Evolutionary conservation across 257 asterid species (phyloP), one percentile per base, ranked within the genome.

Genomic region (Solanum pimpinellifolium): DNA sequence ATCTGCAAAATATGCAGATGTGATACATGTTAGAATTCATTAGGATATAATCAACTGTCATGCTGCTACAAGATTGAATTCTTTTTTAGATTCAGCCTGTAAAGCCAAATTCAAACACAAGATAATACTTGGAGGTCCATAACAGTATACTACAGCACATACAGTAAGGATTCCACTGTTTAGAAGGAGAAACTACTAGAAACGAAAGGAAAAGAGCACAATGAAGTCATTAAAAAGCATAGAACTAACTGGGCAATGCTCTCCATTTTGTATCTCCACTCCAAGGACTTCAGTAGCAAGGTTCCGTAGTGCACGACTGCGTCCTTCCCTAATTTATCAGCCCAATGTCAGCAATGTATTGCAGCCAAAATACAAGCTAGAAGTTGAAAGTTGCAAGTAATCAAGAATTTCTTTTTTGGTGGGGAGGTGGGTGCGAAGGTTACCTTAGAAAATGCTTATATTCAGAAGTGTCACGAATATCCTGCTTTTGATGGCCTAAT

Each of bases 221-320:
- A 72, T 62, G 7, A 85, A 33, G 77, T 20, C 70, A 78, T 77
- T 25, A 20, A 83, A 83, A 88, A 82, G 73, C 83, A 83, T 83
- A 86, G 80, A 88, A 92, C 96, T 89, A 77, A 97, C 99, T 74
- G 99, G 98, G 86, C 98, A 97, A 87, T 97, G 99, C 92, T 93
- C 97, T 65, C 99, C 99, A 83, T 90, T 93, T 92, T 97, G 99
- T 91, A 97, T 97, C 56, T 93, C 96, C 78, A 91, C 98, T 68
- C 88, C 88, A 42, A 97, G 97, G 90, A 92, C 90, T 86, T 95
- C 90, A 65, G 91, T 87, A 21, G 98, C 98, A 80, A 97, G 98
- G 90, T 91, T 92, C 91, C 94, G 92, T 85, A 97, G 95, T 65
- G 99, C 93, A 76, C 94, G 94, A 88, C 97, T 93, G 21, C 95